A percentile compares a stretch with the other conserved stretches of the same genome.
phyloP scores from a whole-genome alignment of 192 early-diverging fungal genomes.

The Coemansia sp. region DNA sequence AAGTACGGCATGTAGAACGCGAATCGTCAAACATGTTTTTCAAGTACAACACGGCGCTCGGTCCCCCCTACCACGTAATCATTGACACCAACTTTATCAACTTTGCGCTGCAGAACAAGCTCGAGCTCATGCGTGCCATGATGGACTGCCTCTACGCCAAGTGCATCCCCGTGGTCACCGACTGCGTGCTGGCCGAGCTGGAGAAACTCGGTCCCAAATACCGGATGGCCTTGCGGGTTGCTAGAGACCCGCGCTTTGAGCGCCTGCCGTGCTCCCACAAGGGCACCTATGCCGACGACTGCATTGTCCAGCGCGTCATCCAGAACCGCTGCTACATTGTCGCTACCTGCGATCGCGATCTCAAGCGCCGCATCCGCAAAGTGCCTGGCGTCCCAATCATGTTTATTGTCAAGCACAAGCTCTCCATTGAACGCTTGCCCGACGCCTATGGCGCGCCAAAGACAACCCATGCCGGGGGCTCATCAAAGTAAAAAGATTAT shows the following conservation, averaged over 20 bases:
- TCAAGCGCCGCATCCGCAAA: conserved; percentile 92
- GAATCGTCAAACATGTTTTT: conserved; percentile 71
- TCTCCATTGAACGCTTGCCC: conserved; percentile 89
- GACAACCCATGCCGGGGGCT: background rate
- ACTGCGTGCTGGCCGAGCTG: conserved; percentile 98
- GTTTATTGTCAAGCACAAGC: conserved; percentile 88
- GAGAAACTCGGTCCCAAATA: conserved; percentile 97
- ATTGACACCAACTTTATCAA: conserved; percentile 99
- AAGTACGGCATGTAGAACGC: conserved; percentile 30
- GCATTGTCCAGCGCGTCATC: conserved; percentile 86
- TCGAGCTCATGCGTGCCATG: conserved; percentile 93
- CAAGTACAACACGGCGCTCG: conserved; percentile 91
- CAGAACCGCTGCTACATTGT: conserved; percentile 98
- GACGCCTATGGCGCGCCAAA: conserved; percentile 56
- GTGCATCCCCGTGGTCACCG: conserved; percentile 94
- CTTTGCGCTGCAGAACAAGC: conserved; percentile 98
- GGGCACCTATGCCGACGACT: conserved; percentile 99
- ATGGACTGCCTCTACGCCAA: conserved; percentile 99
- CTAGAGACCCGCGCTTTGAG: conserved; percentile 96
- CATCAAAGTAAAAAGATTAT: too few species aligned
- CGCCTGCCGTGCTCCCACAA: conserved; percentile 93
- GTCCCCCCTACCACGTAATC: conserved; percentile 93
- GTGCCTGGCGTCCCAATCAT: conserved; percentile 96
- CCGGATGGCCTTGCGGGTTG: conserved; percentile 86
- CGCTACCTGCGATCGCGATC: conserved; percentile 94